These are phyloP conservation scores for Shiraia bambusicola DNA, from an alignment of 2,329 filamentous ascomycete species.

Conservation along the genomic window DNA sequence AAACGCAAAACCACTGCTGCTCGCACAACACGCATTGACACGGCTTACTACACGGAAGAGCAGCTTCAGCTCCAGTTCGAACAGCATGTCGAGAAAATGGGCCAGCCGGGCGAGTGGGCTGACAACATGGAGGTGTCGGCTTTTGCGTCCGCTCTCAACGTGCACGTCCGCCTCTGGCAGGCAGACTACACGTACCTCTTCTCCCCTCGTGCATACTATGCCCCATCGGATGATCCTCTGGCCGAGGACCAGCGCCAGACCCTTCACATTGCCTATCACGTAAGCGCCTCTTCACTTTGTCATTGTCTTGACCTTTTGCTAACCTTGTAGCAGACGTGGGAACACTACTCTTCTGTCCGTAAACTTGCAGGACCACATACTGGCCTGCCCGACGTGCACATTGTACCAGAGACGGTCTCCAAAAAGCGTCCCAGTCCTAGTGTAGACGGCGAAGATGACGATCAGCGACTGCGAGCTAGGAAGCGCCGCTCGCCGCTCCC, in stretches of 20 bases:
- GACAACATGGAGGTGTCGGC: conserved; percentile 69
- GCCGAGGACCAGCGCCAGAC: conserved; percentile 39
- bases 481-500: conserved; percentile 54
- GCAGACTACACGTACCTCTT: conserved; percentile 55
- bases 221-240: conserved; percentile 28
- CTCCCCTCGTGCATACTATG: conserved; percentile 44
- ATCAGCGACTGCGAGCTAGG: conserved; percentile 51
- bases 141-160: conserved; percentile 62
- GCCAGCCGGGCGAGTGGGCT: conserved; percentile 62
- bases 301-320: conserved; percentile 10
- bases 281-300: conserved; percentile 43
- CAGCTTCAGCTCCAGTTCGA: conserved; percentile 57
- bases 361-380: conserved; percentile 60
- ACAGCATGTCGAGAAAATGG: conserved; percentile 61
- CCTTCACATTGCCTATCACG: conserved; percentile 64
- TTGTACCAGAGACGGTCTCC: conserved; percentile 28
- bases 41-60: conserved; percentile 52
- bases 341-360: conserved; percentile 68
- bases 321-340: conserved; percentile 53
- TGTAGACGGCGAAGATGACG: conserved; percentile 55
- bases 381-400: conserved; percentile 54
- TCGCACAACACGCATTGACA: conserved; percentile 47
- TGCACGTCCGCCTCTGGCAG: conserved; percentile 65
- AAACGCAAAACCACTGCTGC: conserved; percentile 58
- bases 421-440: conserved; percentile 54